Evolutionary conservation across 805 yeast species (phyloP).

Genomic region (Zygosaccharomyces bailii): DNA sequence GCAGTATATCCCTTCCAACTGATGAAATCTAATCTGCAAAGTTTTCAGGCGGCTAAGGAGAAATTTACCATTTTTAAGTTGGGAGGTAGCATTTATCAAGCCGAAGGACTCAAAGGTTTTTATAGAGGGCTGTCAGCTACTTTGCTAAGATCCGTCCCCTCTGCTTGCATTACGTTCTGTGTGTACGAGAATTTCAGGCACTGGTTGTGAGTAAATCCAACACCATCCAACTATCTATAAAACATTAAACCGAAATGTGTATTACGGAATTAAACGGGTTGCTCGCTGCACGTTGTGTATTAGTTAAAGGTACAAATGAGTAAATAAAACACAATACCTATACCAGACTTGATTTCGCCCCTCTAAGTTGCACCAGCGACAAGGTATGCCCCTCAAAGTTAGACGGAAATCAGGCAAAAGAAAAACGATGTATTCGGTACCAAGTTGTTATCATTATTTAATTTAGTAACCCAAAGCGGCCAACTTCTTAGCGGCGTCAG

Average conservation of each 20-base stretch:
- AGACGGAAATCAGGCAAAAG: conserved; percentile 5
- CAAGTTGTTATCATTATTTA: conserved; percentile 25
- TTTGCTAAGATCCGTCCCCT: conserved; percentile 79
- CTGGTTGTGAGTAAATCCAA: conserved; percentile 13
- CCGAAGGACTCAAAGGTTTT: conserved; percentile 63
- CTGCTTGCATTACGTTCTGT: conserved; percentile 85
- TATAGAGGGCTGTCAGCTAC: conserved; percentile 84
- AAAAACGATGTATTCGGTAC: conserved; percentile 18
- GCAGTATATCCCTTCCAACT: conserved; percentile 83
- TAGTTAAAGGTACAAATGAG: conserved; percentile 21
- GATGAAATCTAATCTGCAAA: conserved; percentile 71
- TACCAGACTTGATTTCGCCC: conserved; percentile 11
- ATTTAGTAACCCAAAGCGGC: conserved; percentile 96
- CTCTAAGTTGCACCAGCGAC: conserved; percentile 3
- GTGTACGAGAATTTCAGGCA: conserved; percentile 66
- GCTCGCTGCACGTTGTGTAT: conserved; percentile 9
- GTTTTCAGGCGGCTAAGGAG: conserved; percentile 34
- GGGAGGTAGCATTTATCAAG: conserved; percentile 38
- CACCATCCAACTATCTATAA: background rate
- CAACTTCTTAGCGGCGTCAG: conserved; percentile 89
- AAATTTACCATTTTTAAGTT: conserved; percentile 34
- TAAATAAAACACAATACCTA: conserved; percentile 20
- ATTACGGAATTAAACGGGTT: background rate
- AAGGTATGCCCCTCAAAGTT: background rate
- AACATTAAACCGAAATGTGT: background rate